Evolutionary conservation across 2,329 filamentous ascomycete species (phyloP).

Genomic region (Penicillium sp.): DNA sequence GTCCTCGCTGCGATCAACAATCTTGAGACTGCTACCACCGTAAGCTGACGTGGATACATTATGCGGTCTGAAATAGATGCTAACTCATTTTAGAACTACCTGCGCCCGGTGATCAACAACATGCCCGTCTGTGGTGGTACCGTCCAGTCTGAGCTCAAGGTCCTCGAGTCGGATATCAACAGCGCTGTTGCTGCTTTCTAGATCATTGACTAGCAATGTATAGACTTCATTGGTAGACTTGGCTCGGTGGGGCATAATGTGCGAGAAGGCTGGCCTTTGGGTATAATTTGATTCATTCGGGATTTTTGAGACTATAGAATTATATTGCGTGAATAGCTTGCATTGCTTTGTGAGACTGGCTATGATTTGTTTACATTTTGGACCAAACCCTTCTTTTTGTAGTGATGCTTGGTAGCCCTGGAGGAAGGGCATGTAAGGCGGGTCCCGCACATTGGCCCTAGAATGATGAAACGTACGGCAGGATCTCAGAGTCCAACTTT

Average conservation of each 20-base stretch:
- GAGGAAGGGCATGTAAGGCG: too few species aligned
- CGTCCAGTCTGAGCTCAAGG: not conserved
- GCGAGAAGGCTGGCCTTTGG: not conserved
- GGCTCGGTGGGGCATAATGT: not conserved
- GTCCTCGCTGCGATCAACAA: not conserved
- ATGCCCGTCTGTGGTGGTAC: slow-evolving; percentile 1
- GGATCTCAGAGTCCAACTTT: too few species aligned
- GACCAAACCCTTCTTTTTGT: not conserved
- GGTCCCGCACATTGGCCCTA: too few species aligned
- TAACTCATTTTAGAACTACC: not conserved
- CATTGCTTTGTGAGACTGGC: not conserved
- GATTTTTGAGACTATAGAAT: not conserved
- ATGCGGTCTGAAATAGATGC: not conserved
- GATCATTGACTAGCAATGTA: not conserved
- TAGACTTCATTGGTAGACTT: not conserved
- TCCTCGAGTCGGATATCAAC: not conserved
- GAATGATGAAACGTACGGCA: too few species aligned
- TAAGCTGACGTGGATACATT: not conserved
- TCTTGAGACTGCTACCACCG: not conserved
- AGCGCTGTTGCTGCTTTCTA: not conserved
- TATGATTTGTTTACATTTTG: not conserved
- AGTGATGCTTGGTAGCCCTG: too few species aligned
- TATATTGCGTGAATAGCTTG: not conserved
- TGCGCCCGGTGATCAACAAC: not conserved
- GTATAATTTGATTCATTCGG: not conserved